Percentiles rank a stretch among this genome's conserved stretches.
Conservation (phyloP, 2,329 filamentous ascomycete genomes). For the Talaromyces sp. region DNA sequence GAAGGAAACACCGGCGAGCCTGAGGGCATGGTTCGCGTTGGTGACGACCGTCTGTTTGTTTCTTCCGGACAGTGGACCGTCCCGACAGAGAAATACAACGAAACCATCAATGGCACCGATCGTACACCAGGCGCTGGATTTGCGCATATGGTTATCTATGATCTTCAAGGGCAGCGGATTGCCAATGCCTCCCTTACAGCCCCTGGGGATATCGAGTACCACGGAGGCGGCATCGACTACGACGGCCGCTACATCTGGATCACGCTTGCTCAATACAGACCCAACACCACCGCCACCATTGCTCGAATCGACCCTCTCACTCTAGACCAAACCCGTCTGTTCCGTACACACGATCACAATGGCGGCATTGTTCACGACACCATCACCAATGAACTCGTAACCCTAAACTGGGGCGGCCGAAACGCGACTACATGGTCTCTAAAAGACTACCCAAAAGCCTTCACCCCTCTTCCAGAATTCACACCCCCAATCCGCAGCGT, state of each 20-base stretch:
- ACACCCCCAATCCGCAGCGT: conserved; percentile 18
- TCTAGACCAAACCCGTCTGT: conserved; percentile 30
- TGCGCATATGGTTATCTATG: conserved; percentile 43
- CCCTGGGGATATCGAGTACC: conserved; percentile 38
- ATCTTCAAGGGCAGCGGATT: conserved; percentile 37
- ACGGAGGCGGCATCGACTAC: conserved; percentile 47
- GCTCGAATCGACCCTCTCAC: conserved; percentile 35
- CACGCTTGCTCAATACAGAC: conserved; percentile 44
- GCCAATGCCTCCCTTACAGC: conserved; percentile 42
- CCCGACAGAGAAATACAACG: conserved; percentile 33
- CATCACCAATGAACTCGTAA: conserved; percentile 29
- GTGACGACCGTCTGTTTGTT: conserved; percentile 41
- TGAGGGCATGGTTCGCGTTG: conserved; percentile 44
- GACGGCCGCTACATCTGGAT: conserved; percentile 46
- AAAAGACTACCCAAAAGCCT: conserved; percentile 27
- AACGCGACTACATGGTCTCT: conserved; percentile 30
- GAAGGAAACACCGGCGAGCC: conserved; percentile 46
- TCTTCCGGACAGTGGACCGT: conserved; percentile 42
- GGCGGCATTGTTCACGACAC: conserved; percentile 45
- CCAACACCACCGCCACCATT: conserved; percentile 43
- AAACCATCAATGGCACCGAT: conserved; percentile 63
- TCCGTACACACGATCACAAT: conserved; percentile 40
- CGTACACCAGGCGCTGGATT: conserved; percentile 41
- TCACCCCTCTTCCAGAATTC: conserved; percentile 17
- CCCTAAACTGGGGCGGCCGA: conserved; percentile 45